Conservation (phyloP, 2,329 filamentous ascomycete genomes). For the Cladophialophora carrionii region DNA sequence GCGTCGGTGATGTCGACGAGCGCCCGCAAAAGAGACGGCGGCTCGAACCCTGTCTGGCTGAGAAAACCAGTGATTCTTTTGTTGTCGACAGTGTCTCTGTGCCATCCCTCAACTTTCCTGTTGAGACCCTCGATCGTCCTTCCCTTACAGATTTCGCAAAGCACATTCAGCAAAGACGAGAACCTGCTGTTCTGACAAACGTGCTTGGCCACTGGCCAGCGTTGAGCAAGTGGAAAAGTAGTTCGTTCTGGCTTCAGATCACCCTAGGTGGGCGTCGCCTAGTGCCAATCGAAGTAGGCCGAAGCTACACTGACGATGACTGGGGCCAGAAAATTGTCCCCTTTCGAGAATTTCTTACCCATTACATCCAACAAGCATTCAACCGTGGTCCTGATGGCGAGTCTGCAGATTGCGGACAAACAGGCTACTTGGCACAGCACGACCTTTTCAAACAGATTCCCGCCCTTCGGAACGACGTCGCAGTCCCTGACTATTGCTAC, state of each 20-base stretch:
- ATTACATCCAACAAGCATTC: constrained; percentile 57
- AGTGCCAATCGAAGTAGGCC: constrained; percentile 82
- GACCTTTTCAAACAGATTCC: constrained; percentile 84
- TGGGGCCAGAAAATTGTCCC: constrained; percentile 83
- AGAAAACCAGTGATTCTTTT: constrained; percentile 4
- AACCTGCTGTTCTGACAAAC: constrained; percentile 71
- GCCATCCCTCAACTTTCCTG: constrained; percentile 44
- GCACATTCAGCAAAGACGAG: constrained; percentile 56
- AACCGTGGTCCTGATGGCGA: background rate
- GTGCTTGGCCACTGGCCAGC: constrained; percentile 77
- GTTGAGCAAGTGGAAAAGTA: constrained; percentile 72
- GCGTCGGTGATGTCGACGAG: constrained; percentile 6
- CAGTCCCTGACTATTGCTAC: constrained; percentile 83
- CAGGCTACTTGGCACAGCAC: constrained; percentile 89
- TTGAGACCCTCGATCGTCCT: constrained; percentile 51
- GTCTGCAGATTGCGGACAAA: constrained; percentile 42
- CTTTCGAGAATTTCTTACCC: constrained; percentile 70
- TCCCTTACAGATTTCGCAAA: constrained; percentile 64
- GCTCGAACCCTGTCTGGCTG: background rate
- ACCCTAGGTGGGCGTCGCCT: constrained; percentile 78
- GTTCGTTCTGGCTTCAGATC: constrained; percentile 70
- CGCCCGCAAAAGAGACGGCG: constrained; percentile 18
- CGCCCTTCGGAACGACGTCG: constrained; percentile 72
- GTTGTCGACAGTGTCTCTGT: constrained; percentile 34
- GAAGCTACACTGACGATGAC: constrained; percentile 80